These are phyloP conservation scores for Trypanosoma congolense DNA, from an alignment of 208 protist genomes.

Conservation along the genomic window DNA sequence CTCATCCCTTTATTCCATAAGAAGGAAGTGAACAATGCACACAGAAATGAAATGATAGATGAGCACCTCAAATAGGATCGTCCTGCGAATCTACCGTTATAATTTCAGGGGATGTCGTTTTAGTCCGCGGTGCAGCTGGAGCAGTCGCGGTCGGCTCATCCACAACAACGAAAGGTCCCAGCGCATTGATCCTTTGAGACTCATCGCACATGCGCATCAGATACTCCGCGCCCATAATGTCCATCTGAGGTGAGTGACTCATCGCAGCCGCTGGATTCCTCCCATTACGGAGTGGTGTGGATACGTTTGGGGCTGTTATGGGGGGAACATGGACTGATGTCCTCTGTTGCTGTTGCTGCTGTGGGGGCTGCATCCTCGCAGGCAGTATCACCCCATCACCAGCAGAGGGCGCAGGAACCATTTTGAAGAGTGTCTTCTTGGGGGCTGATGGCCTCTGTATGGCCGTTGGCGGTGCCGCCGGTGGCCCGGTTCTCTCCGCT, in stretches of 20 bases:
- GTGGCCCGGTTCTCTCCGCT: too few relatives aligned
- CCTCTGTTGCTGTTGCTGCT: not conserved
- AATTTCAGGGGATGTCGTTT: slow-evolving; percentile 9
- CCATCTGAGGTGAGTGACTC: not conserved
- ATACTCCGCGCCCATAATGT: slow-evolving; percentile 43
- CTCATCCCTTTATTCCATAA: too few relatives aligned
- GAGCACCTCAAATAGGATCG: not conserved
- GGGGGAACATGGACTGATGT: too few relatives aligned
- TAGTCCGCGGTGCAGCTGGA: slow-evolving; percentile 6
- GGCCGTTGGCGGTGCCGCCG: slow-evolving; percentile 3
- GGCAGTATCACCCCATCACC: too few relatives aligned
- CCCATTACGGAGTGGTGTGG: not conserved
- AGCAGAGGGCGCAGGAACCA: slow-evolving; percentile 1
- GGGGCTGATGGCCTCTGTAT: slow-evolving; percentile 27
- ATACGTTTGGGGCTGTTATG: not conserved
- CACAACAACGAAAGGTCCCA: slow-evolving; percentile 13
- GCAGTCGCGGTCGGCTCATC: not conserved
- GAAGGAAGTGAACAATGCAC: too few relatives aligned
- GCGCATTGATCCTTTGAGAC: slow-evolving; percentile 36
- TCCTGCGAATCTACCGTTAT: slow-evolving; percentile 22
- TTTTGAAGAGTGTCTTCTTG: slow-evolving; percentile 37
- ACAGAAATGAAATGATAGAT: too few relatives aligned
- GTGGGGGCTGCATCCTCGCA: too few relatives aligned
- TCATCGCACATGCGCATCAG: slow-evolving; percentile 69
- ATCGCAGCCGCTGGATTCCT: not conserved